Base-by-base conservation (phyloP, 2,329 filamentous ascomycete genomes). In the Botryotinia convoluta region DNA sequence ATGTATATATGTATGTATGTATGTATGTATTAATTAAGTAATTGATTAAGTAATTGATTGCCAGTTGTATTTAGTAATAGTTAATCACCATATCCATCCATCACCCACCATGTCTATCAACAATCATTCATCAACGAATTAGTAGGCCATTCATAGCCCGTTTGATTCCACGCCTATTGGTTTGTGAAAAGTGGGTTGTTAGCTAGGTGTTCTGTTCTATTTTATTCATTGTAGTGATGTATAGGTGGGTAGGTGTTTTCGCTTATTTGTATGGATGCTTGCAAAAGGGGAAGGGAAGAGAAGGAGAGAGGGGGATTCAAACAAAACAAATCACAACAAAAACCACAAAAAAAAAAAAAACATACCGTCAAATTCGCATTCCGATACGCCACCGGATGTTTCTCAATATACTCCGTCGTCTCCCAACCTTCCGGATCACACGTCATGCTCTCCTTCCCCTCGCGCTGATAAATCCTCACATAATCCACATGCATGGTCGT, bases 341-440 rank as follows among this genome's bases (percentile, higher is more conserved):
- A n/a, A n/a, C n/a, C n/a, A n/a, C n/a, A 10, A 2, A 61, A 39
- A 59, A 64, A 12, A 59, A 54, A 64, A 57, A 65, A 67, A 82
- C 85, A 81, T 77, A 85, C 84, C 18, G 87, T 88, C 2, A 84
- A 75, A 76, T 88, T 88, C 0, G 83, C 81, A 77, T 93, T 92
- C 45, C 82, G 81, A 78, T 92, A 93, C 4, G 89, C 86, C 69
- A 86, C 83, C 2, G 85, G 84, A 79, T 93, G 91, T 1, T 86
- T 82, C 69, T 82, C 83, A 79, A 93, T 93, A 80, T 93, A 93
- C 2, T 86, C 80, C 0, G 90, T 93, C 0, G 91, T 93, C 69
- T 87, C 86, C 79, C 89, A 92, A 0, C 88, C 86, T 1, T 83
- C 83, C 12, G 86, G 87, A 79, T 88, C 87, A 78, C 87, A 88